A percentile compares a stretch with the other conserved stretches of the same genome.
Evolutionary conservation across 2,329 filamentous ascomycete genomes (phyloP).

Genomic region (Chalaropsis ovoidea): DNA sequence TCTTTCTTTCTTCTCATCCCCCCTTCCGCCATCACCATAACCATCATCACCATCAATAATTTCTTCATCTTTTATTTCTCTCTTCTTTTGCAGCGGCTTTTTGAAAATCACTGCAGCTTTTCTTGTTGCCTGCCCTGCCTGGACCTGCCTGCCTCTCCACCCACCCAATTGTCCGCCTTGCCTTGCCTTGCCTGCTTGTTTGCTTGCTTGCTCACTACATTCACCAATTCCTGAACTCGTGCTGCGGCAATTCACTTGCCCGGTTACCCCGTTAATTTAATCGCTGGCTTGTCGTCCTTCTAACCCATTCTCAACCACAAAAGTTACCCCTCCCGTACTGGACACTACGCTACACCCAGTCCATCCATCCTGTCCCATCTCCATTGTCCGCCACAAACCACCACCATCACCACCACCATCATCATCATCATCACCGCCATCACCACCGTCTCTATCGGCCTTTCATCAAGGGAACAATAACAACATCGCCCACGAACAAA

Average conservation of each 20-base stretch:
- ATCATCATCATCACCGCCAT: constrained; percentile 13
- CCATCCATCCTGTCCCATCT: constrained; percentile 7
- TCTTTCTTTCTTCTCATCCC: constrained; percentile 9
- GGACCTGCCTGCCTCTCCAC: neutral
- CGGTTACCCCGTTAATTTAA: constrained; percentile 25
- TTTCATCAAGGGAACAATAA: constrained; percentile 14
- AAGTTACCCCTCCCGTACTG: constrained; percentile 25
- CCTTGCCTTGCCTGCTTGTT: neutral
- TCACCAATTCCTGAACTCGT: constrained; percentile 11
- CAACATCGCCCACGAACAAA: constrained; percentile 3
- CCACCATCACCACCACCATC: constrained; percentile 12
- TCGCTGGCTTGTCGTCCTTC: constrained; percentile 16
- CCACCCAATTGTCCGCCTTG: constrained; percentile 1
- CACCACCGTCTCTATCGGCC: neutral
- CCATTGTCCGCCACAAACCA: constrained; percentile 20
- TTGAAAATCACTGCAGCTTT: neutral
- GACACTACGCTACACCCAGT: constrained; percentile 15
- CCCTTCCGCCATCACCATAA: neutral
- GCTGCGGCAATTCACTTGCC: constrained; percentile 20
- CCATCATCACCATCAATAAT: constrained; percentile 5
- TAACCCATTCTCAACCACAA: constrained; percentile 22
- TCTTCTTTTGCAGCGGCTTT: neutral
- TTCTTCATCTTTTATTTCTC: constrained; percentile 10
- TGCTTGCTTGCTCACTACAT: neutral
- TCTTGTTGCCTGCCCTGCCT: neutral